Conservation (phyloP, 2,329 filamentous ascomycete genomes). For the Aspergillus uvarum region DNA sequence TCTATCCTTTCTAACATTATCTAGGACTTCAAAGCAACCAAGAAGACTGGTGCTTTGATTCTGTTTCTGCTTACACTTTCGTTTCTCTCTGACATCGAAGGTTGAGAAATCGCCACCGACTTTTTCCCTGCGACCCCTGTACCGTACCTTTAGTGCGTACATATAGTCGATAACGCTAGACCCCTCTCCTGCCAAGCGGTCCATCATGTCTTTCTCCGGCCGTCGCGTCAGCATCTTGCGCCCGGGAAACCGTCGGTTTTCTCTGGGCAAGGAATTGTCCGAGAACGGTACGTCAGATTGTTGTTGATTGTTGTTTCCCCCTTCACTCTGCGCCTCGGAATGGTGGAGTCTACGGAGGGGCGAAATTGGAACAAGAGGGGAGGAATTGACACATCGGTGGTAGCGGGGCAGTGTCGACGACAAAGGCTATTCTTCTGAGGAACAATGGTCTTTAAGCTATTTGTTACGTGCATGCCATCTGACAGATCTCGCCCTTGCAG, state of each 20-base stretch:
- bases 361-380: too few relatives aligned
- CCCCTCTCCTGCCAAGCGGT: constrained; percentile 1
- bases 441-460: not conserved
- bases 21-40: too few relatives aligned
- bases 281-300: constrained; percentile 42
- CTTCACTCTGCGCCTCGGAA: too few relatives aligned
- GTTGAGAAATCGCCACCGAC: not conserved
- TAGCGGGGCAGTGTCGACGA: too few relatives aligned
- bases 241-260: constrained; percentile 42
- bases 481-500: constrained; percentile 46
- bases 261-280: constrained; percentile 45
- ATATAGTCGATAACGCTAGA: not conserved
- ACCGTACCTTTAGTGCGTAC: not conserved
- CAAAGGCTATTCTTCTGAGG: too few relatives aligned
- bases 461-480: not conserved
- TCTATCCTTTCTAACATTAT: not conserved
- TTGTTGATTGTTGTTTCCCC: not conserved
- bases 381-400: too few relatives aligned
- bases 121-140: not conserved
- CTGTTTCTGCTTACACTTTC: not conserved
- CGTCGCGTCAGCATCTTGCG: constrained; percentile 47
- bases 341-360: too few relatives aligned
- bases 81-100: not conserved
- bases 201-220: constrained; percentile 48
- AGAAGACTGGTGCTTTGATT: not conserved